Base-by-base conservation (phyloP, 371 early-diverging fungal genomes). In the Mucor saturninus region DNA sequence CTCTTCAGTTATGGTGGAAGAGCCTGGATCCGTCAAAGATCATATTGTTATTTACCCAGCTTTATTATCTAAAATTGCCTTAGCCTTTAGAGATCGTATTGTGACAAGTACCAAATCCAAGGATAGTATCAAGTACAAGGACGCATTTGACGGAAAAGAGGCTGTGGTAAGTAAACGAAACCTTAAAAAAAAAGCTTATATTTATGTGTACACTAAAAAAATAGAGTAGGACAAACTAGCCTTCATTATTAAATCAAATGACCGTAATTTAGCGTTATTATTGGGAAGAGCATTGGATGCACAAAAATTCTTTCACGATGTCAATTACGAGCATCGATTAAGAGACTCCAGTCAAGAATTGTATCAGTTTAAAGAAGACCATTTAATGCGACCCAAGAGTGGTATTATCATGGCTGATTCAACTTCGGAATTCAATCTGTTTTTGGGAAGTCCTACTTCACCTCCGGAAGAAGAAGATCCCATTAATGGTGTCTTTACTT, bases 281-380 rank as follows among this genome's bases (percentile, higher is more conserved):
- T 73, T 94, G 9, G 96, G 96, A 3, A 85, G 96, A n/a, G 89
- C 94, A 8, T 71, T 96, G 65, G 95, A 93, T 69, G 83, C 91
- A 9, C 96, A 96, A 72, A 86, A 83, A 52, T 88, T 95, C 64
- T 93, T 96, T 68, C 92, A 94, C 65, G 95, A 96, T 75, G 95
- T 95, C 28, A 89, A 87, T 13, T 95, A 91, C 66, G 89, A 88
- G 45, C 90, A 89, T 73, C 83, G 89, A 4, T 84, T 95, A 58
- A 86, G 92, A n/a, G 96, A 95, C 63, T 89, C 85, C 37, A 64
- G 81, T 4, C 73, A 84, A 59, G 95, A 95, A 59, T 67, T 96
- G 2, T 96, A 94, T 67, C 83, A 86, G 50, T 92, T 95, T 68
- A 21, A 21, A 21, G 79, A 79, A 52, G 80, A 80, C 49, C 38